Base-by-base conservation (phyloP, 106 monocot genomes). In the Dendrobium nobile region DNA sequence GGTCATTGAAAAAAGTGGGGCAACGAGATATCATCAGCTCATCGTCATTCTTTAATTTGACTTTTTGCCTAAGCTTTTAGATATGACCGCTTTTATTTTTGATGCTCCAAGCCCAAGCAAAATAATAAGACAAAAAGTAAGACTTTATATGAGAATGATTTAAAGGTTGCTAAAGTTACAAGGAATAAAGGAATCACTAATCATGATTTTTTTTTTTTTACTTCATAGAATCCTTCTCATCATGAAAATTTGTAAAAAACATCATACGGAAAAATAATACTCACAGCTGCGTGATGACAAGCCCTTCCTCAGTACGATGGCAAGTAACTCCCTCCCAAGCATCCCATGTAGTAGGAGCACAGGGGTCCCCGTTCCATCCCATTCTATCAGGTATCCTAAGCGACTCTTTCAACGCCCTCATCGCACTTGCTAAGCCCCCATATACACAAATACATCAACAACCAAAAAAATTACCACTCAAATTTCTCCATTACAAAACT, bases 301-400 rank as follows among this genome's bases (percentile, higher is more conserved):
- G 98, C 24, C 88, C 84, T 72, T 84, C 76, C 37, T 82, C 64
- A 48, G 82, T 89, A 72, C 70, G 90, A 67, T 92, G 92, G 75
- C 98, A 98, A 43, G 98, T 98, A 26, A 98, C 98, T 59, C 98
- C 98, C 81, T 98, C 98, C 98, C 98, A 98, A 54, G 98, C 94
- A 90, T 98, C 98, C 98, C 95, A 98, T 75, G 81, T 82, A 0
- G 93, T 82, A 51, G 98, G 98, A 0, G 92, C 94, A 77, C 98
- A 98, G 27, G 98, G 98, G 72, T 98, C 98, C 4, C 98, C 98
- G 82, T 98, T 98, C 98, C 98, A 98, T 0, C 98, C 98, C 98
- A 98, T 95, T 86, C 98, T 91, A 47, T 88, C 89, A 24, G 94
- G 98, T 26, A 98, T 78, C 26, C 77, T 87, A 37, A 98, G 87